phyloP scores from a whole-genome alignment of 345 rosid genomes.

The Gossypium herbaceum region DNA sequence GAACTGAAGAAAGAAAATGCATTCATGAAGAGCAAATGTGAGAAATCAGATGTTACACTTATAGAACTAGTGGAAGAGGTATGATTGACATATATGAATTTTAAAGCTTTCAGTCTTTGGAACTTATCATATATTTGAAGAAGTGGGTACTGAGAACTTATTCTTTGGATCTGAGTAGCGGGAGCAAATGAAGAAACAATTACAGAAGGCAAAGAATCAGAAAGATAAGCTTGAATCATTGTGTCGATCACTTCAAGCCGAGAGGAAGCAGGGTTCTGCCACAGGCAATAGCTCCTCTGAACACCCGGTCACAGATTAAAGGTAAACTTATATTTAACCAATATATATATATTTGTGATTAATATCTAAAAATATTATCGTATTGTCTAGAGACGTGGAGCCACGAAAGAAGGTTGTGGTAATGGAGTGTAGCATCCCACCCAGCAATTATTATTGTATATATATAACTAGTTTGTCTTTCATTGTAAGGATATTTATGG shows the following conservation, averaged over 20 bases:
- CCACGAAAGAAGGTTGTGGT: too few relatives aligned
- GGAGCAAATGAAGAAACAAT: constrained; percentile 63
- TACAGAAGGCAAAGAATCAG: constrained; percentile 88
- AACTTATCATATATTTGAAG: not conserved
- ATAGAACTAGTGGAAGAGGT: constrained; percentile 91
- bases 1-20: constrained; percentile 81
- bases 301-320: too few relatives aligned
- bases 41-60: constrained; percentile 71
- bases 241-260: constrained; percentile 91
- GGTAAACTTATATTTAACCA: too few relatives aligned
- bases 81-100: constrained; percentile 25
- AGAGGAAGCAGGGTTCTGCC: constrained; percentile 54
- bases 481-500: too few relatives aligned
- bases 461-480: too few relatives aligned
- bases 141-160: not conserved
- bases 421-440: too few relatives aligned
- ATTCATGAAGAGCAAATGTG: constrained; percentile 83
- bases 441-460: too few relatives aligned
- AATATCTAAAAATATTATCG: too few relatives aligned
- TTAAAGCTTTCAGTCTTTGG: constrained; percentile 5
- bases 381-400: too few relatives aligned
- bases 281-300: constrained; percentile 23
- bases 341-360: too few relatives aligned
- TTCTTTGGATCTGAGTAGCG: constrained; percentile 42
- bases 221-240: constrained; percentile 85